Evolutionary conservation across 495 filamentous ascomycete genomes (phyloP), one percentile per base, ranked within the genome.

Genomic region (Podospora appendiculata): DNA sequence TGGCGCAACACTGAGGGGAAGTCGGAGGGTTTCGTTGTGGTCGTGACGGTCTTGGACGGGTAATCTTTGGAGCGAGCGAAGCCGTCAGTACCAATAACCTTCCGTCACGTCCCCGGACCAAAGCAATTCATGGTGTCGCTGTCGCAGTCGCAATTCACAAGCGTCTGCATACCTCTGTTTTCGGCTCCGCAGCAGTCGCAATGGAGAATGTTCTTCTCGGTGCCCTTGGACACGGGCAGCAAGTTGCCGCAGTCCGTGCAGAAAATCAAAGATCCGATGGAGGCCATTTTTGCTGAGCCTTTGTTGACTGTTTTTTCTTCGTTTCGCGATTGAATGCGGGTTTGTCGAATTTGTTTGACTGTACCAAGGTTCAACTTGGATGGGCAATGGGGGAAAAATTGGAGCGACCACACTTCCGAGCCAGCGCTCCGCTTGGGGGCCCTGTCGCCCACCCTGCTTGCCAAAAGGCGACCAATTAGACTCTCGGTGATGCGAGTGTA

Each of bases 191-290:
- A 98, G 59, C 90, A 83, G 58, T 85, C 83, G 74, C 92, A 98
- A 55, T 76, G 71, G 18, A 98, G 69, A 50, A 87, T 81, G 13
- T 83, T 84, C 61, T 89, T 85, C 50, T 80, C 74, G 55, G 82
- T 80, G 39, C 89, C 88, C 45, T 85, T 82, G 18, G 88, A 87
- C 19, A 81, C 78, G 19, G 93, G 88, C 43, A 98, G 79, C 3
- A 96, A 79, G 67, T 95, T 92, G 44, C 92, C 91, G 67, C 92
- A 96, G 65, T 90, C 89, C 14, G 82, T 89, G 72, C 93, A 96
- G 71, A 98, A 98, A 40, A 96, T 82, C 33, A 96, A 75, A 32
- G 90, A 93, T 19, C 90, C 92, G 54, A 96, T 88, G 9, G 84
- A 81, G 52, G 92, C 83, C 90, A 95, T 96, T 19, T 19, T 4